Base-by-base conservation (phyloP, 495 filamentous ascomycete species). In the Aspergillus leporis region DNA sequence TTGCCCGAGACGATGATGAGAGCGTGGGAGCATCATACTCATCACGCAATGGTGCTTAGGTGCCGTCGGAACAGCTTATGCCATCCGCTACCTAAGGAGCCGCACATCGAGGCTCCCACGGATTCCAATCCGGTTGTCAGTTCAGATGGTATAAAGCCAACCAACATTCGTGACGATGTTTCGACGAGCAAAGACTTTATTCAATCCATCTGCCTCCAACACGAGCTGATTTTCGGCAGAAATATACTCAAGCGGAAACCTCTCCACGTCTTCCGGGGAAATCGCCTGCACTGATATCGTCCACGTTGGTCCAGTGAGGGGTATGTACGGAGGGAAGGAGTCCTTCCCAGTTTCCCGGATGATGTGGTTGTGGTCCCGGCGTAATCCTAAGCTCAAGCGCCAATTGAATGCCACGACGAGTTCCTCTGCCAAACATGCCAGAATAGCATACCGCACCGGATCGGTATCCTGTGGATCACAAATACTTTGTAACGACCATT, bases 371-470 rank as follows among this genome's bases (percentile, higher is more conserved):
- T 60, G 56, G 49, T 73, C 61, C n/a, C 73, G 48, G 21, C 73
- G 64, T 36, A 78, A 41, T 0, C 74, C 74, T 6, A 77, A 49
- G 30, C 67, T 65, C 48, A 79, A 56, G 22, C 70, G 58, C 75
- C 69, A 76, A 30, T 77, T 77, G 38, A 78, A 64, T 9, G 77
- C 68, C 45, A 71, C 69, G 22, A 69, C 60, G 7, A 78, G 45
- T 43, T 70, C 68, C n/a, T 77, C 74, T 0, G 63, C 58, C 22
- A 78, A 63, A 8, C 61, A 71, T 1, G 76, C 72, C 13, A 79
- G 31, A 6, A 79, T 67, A 0, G 76, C 75, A 58, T 75, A 76
- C 5, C 75, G 74, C 18, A 68, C 23, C 4, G 71, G 70, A 54
- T 77, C 73, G 0, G 45, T 18, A 54, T 79, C 74, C 14, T 49